Conservation (phyloP, 2,329 filamentous ascomycete genomes). For the Torrubiella hemipterigena region DNA sequence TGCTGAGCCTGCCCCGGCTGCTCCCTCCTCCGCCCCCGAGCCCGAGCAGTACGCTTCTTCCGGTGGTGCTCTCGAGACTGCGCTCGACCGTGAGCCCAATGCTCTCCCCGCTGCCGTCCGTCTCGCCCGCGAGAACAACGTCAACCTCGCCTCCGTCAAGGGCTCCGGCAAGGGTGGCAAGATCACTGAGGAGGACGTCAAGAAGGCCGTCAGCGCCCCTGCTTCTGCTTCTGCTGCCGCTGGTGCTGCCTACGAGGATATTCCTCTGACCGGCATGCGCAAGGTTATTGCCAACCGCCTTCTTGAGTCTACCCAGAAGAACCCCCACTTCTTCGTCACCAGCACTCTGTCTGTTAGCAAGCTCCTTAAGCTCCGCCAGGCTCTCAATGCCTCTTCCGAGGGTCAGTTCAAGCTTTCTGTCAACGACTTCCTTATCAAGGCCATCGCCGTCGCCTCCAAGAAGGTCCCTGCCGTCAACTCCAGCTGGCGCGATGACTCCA, state of each 20-base stretch:
- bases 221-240: constrained; percentile 40
- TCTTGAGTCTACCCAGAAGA: constrained; percentile 76
- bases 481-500: constrained; percentile 80
- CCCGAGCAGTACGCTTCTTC: constrained; percentile 62
- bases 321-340: constrained; percentile 97
- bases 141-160: constrained; percentile 68
- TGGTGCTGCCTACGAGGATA: constrained; percentile 67
- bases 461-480: constrained; percentile 96
- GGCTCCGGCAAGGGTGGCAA: constrained; percentile 76
- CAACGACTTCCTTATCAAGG: constrained; percentile 99
- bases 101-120: constrained; percentile 64
- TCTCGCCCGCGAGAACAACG: constrained; percentile 73
- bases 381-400: constrained; percentile 77
- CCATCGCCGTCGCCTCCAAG: constrained; percentile 72
- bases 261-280: constrained; percentile 82
- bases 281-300: constrained; percentile 94
- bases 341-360: constrained; percentile 85
- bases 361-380: constrained; percentile 89
- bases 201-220: constrained; percentile 61
- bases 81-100: constrained; percentile 71
- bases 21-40: constrained; percentile 30
- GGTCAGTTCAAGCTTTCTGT: constrained; percentile 99
- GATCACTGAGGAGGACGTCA: constrained; percentile 85
- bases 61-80: constrained; percentile 67
- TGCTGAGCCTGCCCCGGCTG: constrained; percentile 39